These are phyloP conservation scores for Rosellinia necatrix DNA, from an alignment of 2,329 filamentous ascomycete genomes.

Conservation along the genomic window DNA sequence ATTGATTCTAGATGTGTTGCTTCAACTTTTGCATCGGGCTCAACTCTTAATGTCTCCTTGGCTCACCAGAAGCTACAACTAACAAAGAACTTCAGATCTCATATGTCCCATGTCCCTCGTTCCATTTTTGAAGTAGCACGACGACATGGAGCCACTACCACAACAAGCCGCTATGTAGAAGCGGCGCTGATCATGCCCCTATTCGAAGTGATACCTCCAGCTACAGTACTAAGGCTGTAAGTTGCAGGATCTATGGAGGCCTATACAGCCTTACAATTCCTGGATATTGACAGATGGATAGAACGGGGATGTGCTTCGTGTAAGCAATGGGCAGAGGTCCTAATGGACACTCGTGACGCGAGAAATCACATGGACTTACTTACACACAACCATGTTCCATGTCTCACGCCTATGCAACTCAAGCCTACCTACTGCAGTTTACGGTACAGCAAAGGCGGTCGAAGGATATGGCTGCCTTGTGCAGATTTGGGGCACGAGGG, in stretches of 20 bases:
- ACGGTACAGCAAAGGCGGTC: too few species aligned
- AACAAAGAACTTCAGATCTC: too few species aligned
- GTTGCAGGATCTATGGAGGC: background rate
- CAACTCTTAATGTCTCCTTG: conserved; percentile 44
- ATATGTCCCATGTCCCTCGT: too few species aligned
- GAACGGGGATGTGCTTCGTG: too few species aligned
- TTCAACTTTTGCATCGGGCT: conserved; percentile 55
- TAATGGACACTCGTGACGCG: too few species aligned
- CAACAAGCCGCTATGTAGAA: background rate
- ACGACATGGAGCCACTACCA: background rate
- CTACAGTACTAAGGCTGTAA: conserved; percentile 1
- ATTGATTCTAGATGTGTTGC: too few species aligned
- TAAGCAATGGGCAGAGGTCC: too few species aligned
- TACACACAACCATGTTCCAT: conserved; percentile 18
- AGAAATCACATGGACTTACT: too few species aligned
- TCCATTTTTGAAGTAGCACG: background rate
- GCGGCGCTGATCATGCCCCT: background rate
- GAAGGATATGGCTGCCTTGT: too few species aligned
- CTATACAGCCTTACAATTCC: background rate
- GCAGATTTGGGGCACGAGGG: too few species aligned
- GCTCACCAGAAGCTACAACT: conserved; percentile 12
- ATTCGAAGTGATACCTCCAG: background rate
- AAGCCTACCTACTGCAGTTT: too few species aligned
- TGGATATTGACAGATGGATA: background rate
- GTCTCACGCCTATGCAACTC: background rate